Evolutionary conservation across 73 alveolate species (phyloP), one percentile per base, ranked within the genome.

Genomic region (Paramecium biaurelia): DNA sequence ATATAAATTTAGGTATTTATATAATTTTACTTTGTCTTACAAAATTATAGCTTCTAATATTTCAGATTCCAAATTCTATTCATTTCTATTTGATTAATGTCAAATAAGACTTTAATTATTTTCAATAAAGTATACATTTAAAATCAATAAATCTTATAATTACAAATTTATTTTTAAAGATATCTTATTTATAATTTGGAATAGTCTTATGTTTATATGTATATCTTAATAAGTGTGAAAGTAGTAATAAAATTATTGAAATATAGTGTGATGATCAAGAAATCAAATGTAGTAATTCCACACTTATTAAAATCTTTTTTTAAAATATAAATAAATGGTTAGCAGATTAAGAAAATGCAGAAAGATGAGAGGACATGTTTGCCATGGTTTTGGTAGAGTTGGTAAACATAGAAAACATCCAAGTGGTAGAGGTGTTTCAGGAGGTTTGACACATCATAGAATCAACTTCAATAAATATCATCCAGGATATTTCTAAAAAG

Each of bases 401-500:
- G 99, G 99, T 85, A 98, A 98, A 95, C 99, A 97, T 94, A 94
- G 97, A 93, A 97, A 97, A 96, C 99, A 97, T 96, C 99, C 99
- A 24, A 97, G 98, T 85, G 99, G 99, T 92, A 95, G 99, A 95
- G 99, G 99, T 93, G 92, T 88, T 79, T 99, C 99, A 70, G 99
- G 99, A 84, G 97, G 98, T 57, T 86, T 92, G 97, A 98, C 96
- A 76, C 99, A 97, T 92, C 98, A 94, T 93, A 96, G 99, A 96
- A 96, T 93, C 92, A 79, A 72, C 94, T 70, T 94, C 92, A 95
- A 93, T 79, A 93, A 84, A 93, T 96, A 95, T 95, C 99, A 98
- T 95, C 99, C 99, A 67, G 99, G 99, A 68, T 97, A 98, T 97
- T 96, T 98, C 94, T 99, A 99, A 85, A 98, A 98, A 98, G 98